These are phyloP conservation scores for Stromatinia cepivora DNA, from an alignment of 2,329 filamentous ascomycete genomes.

Conservation along the genomic window DNA sequence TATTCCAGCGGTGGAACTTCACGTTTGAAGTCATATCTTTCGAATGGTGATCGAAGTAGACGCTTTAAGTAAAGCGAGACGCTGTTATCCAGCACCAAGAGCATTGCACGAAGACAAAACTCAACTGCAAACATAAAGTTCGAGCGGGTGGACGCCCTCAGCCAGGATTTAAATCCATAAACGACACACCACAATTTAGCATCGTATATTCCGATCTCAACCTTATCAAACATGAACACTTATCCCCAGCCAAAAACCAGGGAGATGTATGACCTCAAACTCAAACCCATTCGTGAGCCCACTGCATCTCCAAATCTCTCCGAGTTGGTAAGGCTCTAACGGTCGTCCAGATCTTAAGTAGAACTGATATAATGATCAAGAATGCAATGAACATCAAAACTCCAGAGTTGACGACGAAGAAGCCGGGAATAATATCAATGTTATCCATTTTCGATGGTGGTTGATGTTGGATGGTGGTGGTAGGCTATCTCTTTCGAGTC, in stretches of 20 bases:
- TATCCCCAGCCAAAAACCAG: background rate
- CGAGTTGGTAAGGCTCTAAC: slow-evolving; percentile 11
- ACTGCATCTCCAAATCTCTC: slow-evolving; percentile 14
- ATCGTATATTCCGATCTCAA: background rate
- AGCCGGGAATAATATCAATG: slow-evolving; percentile 21
- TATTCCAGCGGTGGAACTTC: background rate
- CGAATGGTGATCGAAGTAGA: background rate
- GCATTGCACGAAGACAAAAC: background rate
- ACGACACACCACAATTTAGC: fast-evolving
- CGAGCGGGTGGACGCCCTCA: background rate
- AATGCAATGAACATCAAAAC: slow-evolving; percentile 17
- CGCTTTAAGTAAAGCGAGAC: too few species aligned
- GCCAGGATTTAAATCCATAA: background rate
- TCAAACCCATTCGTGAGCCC: slow-evolving; percentile 9
- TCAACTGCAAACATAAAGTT: background rate
- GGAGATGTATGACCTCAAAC: background rate
- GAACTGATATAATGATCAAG: slow-evolving; percentile 11
- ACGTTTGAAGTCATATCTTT: background rate
- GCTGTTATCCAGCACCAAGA: background rate
- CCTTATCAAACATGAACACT: background rate
- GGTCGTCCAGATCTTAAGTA: slow-evolving; percentile 16
- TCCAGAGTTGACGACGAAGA: slow-evolving; percentile 13
- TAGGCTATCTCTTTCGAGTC: background rate
- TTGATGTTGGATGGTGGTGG: background rate
- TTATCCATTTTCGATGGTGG: slow-evolving; percentile 5